phyloP scores from a whole-genome alignment of 1,284 basidiomycete species.

The Microbotryum lychnidis-dioicae region DNA sequence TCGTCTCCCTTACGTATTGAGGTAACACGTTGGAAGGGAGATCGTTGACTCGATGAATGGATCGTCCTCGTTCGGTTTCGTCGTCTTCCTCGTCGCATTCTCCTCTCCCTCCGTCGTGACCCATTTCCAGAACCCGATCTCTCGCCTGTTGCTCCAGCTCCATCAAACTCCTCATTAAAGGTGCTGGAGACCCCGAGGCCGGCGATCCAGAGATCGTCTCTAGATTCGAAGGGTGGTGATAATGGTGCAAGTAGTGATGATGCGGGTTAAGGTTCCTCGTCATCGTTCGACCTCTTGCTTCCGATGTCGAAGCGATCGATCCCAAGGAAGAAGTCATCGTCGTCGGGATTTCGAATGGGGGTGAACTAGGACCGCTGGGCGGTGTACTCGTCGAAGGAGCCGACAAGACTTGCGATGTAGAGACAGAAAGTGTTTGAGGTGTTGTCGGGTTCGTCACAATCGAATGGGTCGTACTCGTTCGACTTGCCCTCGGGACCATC shows the following conservation, averaged over 20 bases:
- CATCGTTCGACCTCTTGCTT: constrained; percentile 20
- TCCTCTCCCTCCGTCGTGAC: neutral
- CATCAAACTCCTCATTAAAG: neutral
- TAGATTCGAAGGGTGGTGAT: neutral
- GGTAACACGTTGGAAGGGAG: no score
- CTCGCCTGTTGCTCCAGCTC: neutral
- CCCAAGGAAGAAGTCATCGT: no score
- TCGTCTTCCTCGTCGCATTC: neutral
- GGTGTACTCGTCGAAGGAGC: no score
- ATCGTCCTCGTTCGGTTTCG: neutral
- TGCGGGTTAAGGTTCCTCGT: neutral
- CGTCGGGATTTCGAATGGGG: no score
- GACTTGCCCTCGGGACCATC: no score
- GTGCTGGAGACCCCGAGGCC: constrained; percentile 8
- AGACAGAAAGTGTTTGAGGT: no score
- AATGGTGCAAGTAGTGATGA: no score
- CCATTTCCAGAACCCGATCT: neutral
- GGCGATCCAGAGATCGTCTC: constrained; percentile 12
- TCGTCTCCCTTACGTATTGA: no score
- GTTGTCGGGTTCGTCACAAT: no score
- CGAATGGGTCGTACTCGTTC: no score
- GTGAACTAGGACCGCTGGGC: no score
- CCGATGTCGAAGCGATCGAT: neutral
- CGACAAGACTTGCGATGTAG: no score
- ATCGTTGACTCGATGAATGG: neutral